phyloP scores from a whole-genome alignment of 805 yeast genomes.

The Ogataea neopini region DNA sequence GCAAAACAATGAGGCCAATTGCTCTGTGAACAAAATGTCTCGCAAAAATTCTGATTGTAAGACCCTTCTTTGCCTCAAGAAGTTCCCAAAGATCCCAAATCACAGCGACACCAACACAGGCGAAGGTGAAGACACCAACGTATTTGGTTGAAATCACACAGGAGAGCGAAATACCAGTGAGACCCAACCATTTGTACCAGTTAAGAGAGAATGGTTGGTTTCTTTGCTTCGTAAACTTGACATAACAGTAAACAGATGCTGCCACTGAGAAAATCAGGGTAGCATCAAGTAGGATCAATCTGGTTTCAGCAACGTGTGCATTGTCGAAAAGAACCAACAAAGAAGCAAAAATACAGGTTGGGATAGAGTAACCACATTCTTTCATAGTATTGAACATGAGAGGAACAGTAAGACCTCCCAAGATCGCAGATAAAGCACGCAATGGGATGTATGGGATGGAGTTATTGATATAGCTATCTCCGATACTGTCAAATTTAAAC shows the following conservation, averaged over 20 bases:
- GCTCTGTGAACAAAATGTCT: constrained; percentile 78
- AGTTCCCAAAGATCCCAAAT: constrained; percentile 84
- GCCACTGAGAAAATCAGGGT: constrained; percentile 85
- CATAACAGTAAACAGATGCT: constrained; percentile 72
- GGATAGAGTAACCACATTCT: constrained; percentile 76
- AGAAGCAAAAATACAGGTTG: constrained; percentile 77
- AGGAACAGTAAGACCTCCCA: constrained; percentile 83
- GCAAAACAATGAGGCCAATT: constrained; percentile 70
- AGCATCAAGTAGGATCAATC: constrained; percentile 90
- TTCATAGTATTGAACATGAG: constrained; percentile 81
- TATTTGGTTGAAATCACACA: constrained; percentile 94
- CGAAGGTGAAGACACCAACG: constrained; percentile 91
- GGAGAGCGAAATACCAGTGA: constrained; percentile 84
- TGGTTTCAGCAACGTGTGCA: constrained; percentile 87
- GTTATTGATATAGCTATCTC: constrained; percentile 74
- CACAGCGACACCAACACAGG: constrained; percentile 86
- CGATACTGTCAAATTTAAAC: constrained; percentile 89
- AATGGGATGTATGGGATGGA: constrained; percentile 85
- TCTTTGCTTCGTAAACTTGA: constrained; percentile 74
- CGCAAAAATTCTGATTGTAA: constrained; percentile 53
- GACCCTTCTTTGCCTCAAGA: constrained; percentile 69
- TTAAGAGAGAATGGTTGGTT: constrained; percentile 58
- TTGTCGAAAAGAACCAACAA: constrained; percentile 79
- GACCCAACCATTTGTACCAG: constrained; percentile 88
- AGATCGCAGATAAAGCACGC: constrained; percentile 75